phyloP scores from a whole-genome alignment of 2,329 filamentous ascomycete species.

The Talaromyces atroroseus region DNA sequence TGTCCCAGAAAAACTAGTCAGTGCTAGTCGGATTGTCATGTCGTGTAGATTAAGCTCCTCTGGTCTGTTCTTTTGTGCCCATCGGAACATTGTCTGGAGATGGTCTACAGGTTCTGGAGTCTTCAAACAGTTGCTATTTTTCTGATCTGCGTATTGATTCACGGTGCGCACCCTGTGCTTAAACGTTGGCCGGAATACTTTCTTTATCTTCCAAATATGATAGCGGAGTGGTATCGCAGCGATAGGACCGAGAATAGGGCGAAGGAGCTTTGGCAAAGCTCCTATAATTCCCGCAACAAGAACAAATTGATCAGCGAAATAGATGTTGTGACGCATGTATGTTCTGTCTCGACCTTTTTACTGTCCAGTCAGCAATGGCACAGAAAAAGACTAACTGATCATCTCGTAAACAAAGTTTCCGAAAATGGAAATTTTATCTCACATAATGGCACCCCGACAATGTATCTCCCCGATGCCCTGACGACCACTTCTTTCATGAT shows the following conservation, averaged over 20 bases:
- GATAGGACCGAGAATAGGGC: conserved; percentile 27
- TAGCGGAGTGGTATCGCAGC: conserved; percentile 19
- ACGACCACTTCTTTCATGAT: conserved; percentile 23
- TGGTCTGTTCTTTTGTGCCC: conserved; percentile 34
- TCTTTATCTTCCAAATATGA: neutral
- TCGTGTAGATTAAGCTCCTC: conserved; percentile 27
- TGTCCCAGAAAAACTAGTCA: conserved; percentile 21
- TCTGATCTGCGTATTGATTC: neutral
- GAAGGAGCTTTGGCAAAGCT: conserved; percentile 26
- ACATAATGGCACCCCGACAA: conserved; percentile 27
- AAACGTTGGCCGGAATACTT: neutral
- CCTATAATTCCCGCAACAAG: conserved; percentile 29
- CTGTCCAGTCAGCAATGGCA: neutral
- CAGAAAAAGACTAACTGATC: neutral
- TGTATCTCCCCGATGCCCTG: conserved; percentile 24
- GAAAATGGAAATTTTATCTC: neutral
- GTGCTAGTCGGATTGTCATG: conserved; percentile 19
- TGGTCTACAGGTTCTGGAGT: conserved; percentile 33
- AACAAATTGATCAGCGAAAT: conserved; percentile 17
- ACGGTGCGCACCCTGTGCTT: neutral
- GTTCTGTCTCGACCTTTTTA: neutral
- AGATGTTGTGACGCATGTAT: neutral
- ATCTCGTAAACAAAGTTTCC: neutral
- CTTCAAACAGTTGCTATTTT: conserved; percentile 15
- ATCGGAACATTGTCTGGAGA: conserved; percentile 41